Conservation (phyloP, 495 filamentous ascomycete genomes). For the Aspergillus cristatus region DNA sequence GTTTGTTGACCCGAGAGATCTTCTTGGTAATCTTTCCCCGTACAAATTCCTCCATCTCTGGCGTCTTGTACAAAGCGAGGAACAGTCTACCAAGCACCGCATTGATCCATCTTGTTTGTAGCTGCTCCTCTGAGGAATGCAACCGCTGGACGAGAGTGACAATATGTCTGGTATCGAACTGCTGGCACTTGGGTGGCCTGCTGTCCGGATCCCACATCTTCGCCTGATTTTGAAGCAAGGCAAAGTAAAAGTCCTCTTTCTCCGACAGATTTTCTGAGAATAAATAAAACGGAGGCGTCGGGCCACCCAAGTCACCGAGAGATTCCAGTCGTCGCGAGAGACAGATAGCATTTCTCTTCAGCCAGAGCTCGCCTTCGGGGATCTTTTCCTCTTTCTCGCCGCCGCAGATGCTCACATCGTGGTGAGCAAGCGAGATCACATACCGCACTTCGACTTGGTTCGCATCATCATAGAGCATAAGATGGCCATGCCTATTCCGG, state of each 20-base stretch:
- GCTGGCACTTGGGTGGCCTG: conserved; percentile 58
- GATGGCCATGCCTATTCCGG: conserved; percentile 67
- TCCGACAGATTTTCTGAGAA: conserved; percentile 92
- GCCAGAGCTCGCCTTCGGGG: conserved; percentile 86
- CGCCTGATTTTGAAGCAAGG: conserved; percentile 77
- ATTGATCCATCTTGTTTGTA: conserved; percentile 93
- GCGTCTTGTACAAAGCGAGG: conserved; percentile 76
- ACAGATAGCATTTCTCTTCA: conserved; percentile 91
- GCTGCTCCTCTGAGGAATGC: conserved; percentile 84
- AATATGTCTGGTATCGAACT: conserved; percentile 77
- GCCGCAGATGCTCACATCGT: conserved; percentile 76
- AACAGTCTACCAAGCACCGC: conserved; percentile 82
- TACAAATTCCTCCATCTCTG: conserved; percentile 67
- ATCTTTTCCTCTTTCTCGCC: conserved; percentile 58
- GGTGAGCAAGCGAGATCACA: conserved; percentile 84
- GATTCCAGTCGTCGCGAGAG: conserved; percentile 61
- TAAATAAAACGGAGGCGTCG: conserved; percentile 75
- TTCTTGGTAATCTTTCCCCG: conserved; percentile 89
- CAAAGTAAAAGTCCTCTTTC: conserved; percentile 97
- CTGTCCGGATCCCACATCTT: conserved; percentile 46
- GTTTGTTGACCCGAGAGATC: conserved; percentile 86
- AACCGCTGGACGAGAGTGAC: conserved; percentile 78
- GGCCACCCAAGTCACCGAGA: conserved; percentile 47
- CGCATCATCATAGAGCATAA: conserved; percentile 93
- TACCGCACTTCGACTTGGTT: conserved; percentile 89